Evolutionary conservation across 768 basidiomycete species (phyloP).

Genomic region (Basidioascus undulatus): DNA sequence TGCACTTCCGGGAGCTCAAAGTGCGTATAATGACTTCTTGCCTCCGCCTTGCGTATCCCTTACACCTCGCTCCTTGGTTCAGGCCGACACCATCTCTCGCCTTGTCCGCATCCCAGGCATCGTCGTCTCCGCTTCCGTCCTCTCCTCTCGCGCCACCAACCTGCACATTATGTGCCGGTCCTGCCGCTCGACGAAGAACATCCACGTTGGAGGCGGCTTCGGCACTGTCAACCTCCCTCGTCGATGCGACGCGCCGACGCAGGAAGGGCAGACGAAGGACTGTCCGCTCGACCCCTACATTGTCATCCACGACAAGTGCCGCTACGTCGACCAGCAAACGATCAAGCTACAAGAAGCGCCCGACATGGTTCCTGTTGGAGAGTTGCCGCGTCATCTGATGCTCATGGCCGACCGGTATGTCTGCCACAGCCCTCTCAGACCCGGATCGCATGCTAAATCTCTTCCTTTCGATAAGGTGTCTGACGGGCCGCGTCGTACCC

Average conservation of each 20-base stretch:
- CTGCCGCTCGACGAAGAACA: conserved; percentile 52
- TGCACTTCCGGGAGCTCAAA: conserved; percentile 78
- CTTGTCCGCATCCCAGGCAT: conserved; percentile 93
- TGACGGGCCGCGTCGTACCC: conserved; percentile 81
- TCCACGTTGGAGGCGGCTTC: conserved; percentile 24
- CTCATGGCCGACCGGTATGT: conserved; percentile 53
- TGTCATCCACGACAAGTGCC: conserved; percentile 79
- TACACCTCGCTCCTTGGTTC: background rate
- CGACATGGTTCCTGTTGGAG: conserved; percentile 98
- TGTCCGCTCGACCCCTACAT: conserved; percentile 91
- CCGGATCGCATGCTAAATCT: no score
- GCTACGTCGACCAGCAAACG: conserved; percentile 85
- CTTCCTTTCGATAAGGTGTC: no score
- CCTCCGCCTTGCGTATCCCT: background rate
- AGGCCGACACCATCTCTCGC: conserved; percentile 74
- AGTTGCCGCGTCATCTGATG: conserved; percentile 83
- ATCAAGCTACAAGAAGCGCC: conserved; percentile 96
- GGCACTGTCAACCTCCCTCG: conserved; percentile 38
- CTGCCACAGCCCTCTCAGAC: background rate
- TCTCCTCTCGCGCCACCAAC: conserved; percentile 78
- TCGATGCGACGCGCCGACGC: conserved; percentile 39
- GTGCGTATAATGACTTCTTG: conserved; percentile 19
- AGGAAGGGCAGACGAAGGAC: conserved; percentile 70
- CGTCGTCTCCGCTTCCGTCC: conserved; percentile 83
- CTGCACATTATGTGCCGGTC: conserved; percentile 80